Evolutionary conservation across 2,329 filamentous ascomycete genomes (phyloP).

Genomic region (Fusarium chlamydosporum): DNA sequence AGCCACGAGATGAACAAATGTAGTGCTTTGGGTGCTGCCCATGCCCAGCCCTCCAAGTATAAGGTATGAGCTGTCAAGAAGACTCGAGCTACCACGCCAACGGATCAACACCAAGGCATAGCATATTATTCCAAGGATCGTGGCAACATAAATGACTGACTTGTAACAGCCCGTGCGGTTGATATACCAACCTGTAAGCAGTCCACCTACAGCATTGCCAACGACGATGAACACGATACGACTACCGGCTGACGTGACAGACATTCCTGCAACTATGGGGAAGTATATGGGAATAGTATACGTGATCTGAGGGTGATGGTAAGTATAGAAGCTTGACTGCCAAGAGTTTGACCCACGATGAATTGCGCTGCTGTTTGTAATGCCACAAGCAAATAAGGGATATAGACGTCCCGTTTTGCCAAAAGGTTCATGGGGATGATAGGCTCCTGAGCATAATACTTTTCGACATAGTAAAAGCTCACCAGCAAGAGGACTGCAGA

Average conservation of each 20-base stretch:
- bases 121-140: not conserved
- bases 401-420: too few relatives aligned
- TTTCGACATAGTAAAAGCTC: too few relatives aligned
- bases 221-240: not conserved
- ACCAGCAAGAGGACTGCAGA: too few relatives aligned
- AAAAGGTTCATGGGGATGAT: too few relatives aligned
- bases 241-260: not conserved
- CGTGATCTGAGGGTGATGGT: too few relatives aligned
- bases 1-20: not conserved
- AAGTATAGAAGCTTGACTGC: too few relatives aligned
- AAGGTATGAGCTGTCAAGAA: not conserved
- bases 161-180: not conserved
- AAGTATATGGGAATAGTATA: not conserved
- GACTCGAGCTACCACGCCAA: not conserved
- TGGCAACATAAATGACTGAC: not conserved
- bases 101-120: not conserved
- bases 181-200: not conserved
- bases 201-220: not conserved
- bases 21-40: not conserved
- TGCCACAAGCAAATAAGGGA: too few relatives aligned
- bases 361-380: too few relatives aligned
- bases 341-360: too few relatives aligned
- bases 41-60: not conserved
- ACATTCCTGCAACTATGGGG: not conserved
- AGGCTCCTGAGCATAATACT: too few relatives aligned